These are phyloP conservation scores for Croton setiger DNA, from an alignment of 441 rosid species.

Conservation along the genomic window DNA sequence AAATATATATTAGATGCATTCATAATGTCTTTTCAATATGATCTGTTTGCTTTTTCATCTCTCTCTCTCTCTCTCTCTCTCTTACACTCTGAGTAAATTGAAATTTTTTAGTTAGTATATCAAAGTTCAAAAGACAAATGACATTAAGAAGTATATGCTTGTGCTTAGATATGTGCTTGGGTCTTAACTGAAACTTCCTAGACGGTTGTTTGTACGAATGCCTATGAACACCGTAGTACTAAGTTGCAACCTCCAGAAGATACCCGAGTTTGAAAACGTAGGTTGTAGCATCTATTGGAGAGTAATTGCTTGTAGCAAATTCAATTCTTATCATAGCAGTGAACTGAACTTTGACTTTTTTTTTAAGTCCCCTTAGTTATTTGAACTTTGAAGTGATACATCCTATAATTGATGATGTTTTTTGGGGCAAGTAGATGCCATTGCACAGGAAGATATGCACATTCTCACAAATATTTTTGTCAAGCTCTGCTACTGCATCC, in stretches of 20 bases:
- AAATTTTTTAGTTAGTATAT: no score
- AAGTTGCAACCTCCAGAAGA: not conserved
- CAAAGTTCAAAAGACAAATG: no score
- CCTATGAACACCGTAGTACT: not conserved
- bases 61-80: no score
- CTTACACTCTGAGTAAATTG: no score
- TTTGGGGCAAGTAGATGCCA: no score
- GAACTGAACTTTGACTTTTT: not conserved
- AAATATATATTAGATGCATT: not conserved
- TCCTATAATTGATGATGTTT: not conserved
- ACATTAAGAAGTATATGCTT: not conserved
- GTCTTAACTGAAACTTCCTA: not conserved
- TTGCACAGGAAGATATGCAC: no score
- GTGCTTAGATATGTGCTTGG: not conserved
- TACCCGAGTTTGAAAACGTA: not conserved
- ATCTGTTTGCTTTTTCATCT: not conserved
- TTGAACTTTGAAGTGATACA: not conserved
- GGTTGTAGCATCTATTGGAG: not conserved
- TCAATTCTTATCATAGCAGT: not conserved
- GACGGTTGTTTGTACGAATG: not conserved
- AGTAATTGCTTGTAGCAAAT: not conserved
- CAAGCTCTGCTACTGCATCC: no score
- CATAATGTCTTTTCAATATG: not conserved
- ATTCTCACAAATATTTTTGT: no score
- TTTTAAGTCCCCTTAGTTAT: not conserved